These are phyloP conservation scores for Rhodotorula graminis DNA, from an alignment of 768 basidiomycete species.

Conservation along the genomic window DNA sequence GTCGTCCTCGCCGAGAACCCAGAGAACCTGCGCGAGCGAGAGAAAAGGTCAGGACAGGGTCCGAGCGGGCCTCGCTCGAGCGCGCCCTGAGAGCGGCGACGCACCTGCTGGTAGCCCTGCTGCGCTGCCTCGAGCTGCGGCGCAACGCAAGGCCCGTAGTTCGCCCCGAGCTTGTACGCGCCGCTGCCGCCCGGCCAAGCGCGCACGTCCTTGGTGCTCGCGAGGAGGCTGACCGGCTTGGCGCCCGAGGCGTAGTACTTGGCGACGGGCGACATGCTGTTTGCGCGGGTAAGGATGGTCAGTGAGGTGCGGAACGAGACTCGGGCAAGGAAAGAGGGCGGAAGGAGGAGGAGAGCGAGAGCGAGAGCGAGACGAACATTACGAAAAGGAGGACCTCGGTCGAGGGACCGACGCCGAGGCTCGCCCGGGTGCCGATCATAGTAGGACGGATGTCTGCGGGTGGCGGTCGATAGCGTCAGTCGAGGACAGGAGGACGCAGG, in stretches of 20 bases:
- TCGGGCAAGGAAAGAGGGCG: neutral
- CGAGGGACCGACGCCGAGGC: conserved; percentile 62
- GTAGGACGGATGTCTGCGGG: conserved; percentile 64
- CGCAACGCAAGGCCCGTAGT: conserved; percentile 52
- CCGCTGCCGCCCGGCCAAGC: conserved; percentile 79
- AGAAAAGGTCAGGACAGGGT: neutral
- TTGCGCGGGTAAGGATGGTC: too few species aligned
- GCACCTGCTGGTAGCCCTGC: conserved; percentile 68
- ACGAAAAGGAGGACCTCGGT: conserved; percentile 78
- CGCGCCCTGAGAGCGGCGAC: conserved; percentile 47
- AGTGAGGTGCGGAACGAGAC: neutral
- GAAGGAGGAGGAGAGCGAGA: too few species aligned
- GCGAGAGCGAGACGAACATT: conserved; percentile 48
- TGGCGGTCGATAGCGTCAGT: too few species aligned
- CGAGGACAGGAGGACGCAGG: too few species aligned
- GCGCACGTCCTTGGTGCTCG: conserved; percentile 72
- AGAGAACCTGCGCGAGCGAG: conserved; percentile 52
- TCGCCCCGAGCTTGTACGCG: conserved; percentile 57
- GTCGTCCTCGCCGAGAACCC: conserved; percentile 56
- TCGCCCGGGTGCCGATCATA: conserved; percentile 55
- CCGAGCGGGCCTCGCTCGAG: too few species aligned
- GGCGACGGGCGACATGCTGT: conserved; percentile 56
- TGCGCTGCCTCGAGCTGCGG: conserved; percentile 62
- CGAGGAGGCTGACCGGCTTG: conserved; percentile 55
- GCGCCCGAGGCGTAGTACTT: conserved; percentile 54